Percentiles rank a stretch among this genome's conserved stretches.
Evolutionary conservation across 495 filamentous ascomycete genomes (phyloP).

Genomic region (Penicillium ochrochloron): DNA sequence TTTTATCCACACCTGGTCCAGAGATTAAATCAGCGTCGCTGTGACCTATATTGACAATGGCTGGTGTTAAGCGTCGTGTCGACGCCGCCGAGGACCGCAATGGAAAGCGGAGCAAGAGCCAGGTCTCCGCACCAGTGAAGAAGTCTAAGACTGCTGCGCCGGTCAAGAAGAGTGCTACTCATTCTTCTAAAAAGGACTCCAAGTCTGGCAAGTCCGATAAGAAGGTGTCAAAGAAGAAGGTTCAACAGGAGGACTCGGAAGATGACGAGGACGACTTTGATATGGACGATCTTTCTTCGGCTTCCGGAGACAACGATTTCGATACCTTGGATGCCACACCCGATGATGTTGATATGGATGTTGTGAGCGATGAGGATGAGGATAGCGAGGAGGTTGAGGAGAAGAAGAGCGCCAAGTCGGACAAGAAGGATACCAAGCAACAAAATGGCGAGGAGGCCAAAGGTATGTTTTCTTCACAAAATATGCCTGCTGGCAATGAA

Average conservation of each 20-base stretch:
- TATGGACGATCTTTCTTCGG: conserved; percentile 48
- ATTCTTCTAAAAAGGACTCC: conserved; percentile 31
- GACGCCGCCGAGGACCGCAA: conserved; percentile 50
- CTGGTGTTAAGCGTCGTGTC: conserved; percentile 50
- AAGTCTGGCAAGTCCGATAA: conserved; percentile 32
- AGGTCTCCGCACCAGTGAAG: conserved; percentile 39
- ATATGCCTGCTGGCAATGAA: neutral
- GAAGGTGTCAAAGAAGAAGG: conserved; percentile 44
- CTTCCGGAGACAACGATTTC: conserved; percentile 43
- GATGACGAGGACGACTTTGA: conserved; percentile 47
- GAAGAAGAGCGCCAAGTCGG: conserved; percentile 27
- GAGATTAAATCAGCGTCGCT: conserved; percentile 17
- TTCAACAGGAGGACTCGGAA: conserved; percentile 39
- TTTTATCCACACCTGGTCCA: conserved; percentile 14
- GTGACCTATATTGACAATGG: conserved; percentile 36
- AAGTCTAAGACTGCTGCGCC: conserved; percentile 38
- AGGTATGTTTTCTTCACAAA: conserved; percentile 32
- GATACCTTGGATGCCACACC: conserved; percentile 35
- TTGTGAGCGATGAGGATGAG: conserved; percentile 35
- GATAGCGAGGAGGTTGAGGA: conserved; percentile 30
- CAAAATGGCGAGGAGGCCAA: conserved; percentile 29
- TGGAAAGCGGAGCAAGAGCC: conserved; percentile 54
- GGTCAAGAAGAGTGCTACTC: conserved; percentile 38
- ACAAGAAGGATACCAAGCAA: conserved; percentile 20
- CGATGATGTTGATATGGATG: conserved; percentile 45